These are phyloP conservation scores for Ceratocystis diversiconidia DNA, from an alignment of 2,329 filamentous ascomycete genomes.

Conservation along the genomic window DNA sequence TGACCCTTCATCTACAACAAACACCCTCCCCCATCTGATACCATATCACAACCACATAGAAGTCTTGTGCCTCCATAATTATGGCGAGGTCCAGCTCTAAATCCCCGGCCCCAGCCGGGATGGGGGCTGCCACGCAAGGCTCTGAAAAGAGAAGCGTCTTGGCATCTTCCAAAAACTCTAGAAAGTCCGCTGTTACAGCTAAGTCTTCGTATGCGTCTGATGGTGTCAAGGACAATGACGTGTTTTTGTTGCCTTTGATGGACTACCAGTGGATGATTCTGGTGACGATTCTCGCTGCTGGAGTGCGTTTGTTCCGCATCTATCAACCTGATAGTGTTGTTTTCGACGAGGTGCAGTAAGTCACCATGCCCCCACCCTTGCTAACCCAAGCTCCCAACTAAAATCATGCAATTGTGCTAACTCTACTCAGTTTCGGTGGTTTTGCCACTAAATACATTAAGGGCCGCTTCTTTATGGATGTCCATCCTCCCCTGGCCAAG, in stretches of 20 bases:
- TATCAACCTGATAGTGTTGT: constrained; percentile 93
- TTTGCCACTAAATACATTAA: constrained; percentile 99
- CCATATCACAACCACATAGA: not conserved
- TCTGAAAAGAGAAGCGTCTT: not conserved
- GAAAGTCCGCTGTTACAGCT: constrained; percentile 12
- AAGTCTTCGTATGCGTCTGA: constrained; percentile 54
- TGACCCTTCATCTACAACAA: not conserved
- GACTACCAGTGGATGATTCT: constrained; percentile 68
- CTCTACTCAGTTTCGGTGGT: constrained; percentile 64
- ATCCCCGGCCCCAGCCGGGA: constrained; percentile 1
- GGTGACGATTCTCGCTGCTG: constrained; percentile 59
- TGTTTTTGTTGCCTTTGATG: constrained; percentile 68
- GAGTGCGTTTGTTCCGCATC: constrained; percentile 85
- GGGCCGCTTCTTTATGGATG: constrained; percentile 98
- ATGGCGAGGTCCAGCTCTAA: constrained; percentile 12
- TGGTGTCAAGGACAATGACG: constrained; percentile 76
- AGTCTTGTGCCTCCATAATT: not conserved
- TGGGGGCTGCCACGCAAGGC: not conserved
- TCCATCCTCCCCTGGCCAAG: constrained; percentile 95
- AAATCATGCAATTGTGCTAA: not conserved
- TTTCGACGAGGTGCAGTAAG: constrained; percentile 98
- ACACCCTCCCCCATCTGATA: not conserved
- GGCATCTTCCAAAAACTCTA: not conserved
- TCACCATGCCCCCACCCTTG: constrained; percentile 22
- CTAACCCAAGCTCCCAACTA: not conserved